Conservation (phyloP, 225 moss, liverwort and hornwort genomes). For the Anthoceros angustus region DNA sequence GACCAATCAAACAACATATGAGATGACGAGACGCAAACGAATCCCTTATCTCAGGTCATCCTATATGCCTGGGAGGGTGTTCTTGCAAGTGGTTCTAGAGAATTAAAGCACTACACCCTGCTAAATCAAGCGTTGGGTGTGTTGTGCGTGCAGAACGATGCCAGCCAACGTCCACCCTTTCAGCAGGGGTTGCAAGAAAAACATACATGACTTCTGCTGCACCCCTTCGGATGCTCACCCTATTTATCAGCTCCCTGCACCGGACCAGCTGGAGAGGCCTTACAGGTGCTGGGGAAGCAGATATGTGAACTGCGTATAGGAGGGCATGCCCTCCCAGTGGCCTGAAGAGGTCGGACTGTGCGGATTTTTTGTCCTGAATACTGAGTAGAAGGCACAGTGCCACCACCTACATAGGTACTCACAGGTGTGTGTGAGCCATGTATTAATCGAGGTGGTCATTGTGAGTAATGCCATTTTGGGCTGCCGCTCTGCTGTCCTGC, state of each 20-base stretch:
- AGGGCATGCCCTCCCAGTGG: conserved; percentile 3
- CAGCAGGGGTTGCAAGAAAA: conserved; percentile 20
- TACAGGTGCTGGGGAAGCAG: neutral
- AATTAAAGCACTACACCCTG: neutral
- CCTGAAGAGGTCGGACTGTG: no score
- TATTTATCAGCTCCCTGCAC: conserved; percentile 19
- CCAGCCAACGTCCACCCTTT: conserved; percentile 22
- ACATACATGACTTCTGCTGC: conserved; percentile 27
- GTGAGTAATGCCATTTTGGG: no score
- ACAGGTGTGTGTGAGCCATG: no score
- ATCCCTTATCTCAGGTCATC: conserved; percentile 25
- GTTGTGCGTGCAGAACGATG: conserved; percentile 16
- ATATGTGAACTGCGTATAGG: neutral
- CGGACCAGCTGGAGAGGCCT: conserved; percentile 17
- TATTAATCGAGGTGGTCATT: no score
- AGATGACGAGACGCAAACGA: conserved; percentile 29
- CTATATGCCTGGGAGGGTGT: neutral
- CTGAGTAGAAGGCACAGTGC: no score
- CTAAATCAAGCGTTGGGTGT: neutral
- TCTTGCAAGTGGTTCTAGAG: neutral
- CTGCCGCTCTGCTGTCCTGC: no score
- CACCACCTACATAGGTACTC: no score
- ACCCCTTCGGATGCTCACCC: conserved; percentile 12
- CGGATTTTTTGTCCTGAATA: no score
- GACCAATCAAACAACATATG: conserved; percentile 38